These are phyloP conservation scores for Dendrobium huoshanense DNA, from an alignment of 106 monocot genomes.

Conservation along the genomic window DNA sequence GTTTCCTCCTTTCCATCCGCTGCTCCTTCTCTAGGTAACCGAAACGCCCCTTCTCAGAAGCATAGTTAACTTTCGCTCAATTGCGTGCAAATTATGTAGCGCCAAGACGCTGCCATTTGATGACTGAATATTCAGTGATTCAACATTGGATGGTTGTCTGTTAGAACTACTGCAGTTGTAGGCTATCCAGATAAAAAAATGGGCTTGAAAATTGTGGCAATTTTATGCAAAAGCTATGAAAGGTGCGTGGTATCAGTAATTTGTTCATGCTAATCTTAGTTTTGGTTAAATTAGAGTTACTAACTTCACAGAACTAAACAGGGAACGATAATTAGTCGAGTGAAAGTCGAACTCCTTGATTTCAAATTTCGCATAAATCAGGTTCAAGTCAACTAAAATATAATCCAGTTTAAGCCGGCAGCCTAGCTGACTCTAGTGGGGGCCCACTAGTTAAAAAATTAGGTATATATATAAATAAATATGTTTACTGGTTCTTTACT, in stretches of 20 bases:
- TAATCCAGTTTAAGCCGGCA: too few species aligned
- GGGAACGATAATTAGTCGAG: too few species aligned
- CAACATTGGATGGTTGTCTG: not conserved
- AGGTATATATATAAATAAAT: too few species aligned
- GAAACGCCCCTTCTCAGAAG: not conserved
- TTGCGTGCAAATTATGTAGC: not conserved
- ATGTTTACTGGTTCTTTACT: too few species aligned
- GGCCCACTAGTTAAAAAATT: too few species aligned
- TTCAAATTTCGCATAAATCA: too few species aligned
- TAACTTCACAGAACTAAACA: not conserved
- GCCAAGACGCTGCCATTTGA: not conserved
- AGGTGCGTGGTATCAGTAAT: not conserved
- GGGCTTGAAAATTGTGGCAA: not conserved
- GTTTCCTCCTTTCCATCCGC: conserved; percentile 74
- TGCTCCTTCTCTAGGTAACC: conserved; percentile 52
- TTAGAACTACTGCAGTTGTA: not conserved
- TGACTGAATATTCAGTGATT: not conserved
- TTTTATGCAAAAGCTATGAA: not conserved
- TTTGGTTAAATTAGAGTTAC: not conserved
- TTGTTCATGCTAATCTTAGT: not conserved
- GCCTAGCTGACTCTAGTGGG: too few species aligned
- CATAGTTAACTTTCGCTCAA: not conserved
- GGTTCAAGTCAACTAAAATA: too few species aligned
- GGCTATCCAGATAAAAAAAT: not conserved
- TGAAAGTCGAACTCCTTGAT: too few species aligned